Conservation (phyloP, 768 basidiomycete species). For the Hydnum rufescens region DNA sequence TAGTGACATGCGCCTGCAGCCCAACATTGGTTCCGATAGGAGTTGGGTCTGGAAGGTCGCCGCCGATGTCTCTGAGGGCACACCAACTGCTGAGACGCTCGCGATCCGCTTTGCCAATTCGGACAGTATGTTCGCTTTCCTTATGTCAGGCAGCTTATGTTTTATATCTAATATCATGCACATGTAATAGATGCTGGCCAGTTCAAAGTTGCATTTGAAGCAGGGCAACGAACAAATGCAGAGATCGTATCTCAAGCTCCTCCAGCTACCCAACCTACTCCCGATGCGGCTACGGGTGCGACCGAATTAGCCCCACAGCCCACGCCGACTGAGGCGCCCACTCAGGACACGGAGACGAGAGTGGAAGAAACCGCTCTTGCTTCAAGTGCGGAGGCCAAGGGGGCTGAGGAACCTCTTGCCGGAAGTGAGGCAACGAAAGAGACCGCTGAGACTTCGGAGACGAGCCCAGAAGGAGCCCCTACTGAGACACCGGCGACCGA, state of each 20-base stretch:
- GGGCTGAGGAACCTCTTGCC: too few species aligned
- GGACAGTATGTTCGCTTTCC: slow-evolving; percentile 38
- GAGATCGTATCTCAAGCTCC: slow-evolving; percentile 7
- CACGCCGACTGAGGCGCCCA: too few species aligned
- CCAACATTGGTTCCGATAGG: slow-evolving; percentile 96
- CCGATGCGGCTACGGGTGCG: background rate
- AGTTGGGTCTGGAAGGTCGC: slow-evolving; percentile 98
- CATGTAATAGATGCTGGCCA: slow-evolving; percentile 43
- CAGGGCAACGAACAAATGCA: slow-evolving; percentile 54
- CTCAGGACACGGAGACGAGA: too few species aligned
- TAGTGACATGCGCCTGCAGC: slow-evolving; percentile 80
- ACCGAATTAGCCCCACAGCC: too few species aligned
- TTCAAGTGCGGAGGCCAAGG: too few species aligned
- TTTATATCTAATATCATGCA: background rate
- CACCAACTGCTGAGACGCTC: slow-evolving; percentile 82
- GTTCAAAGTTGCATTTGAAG: slow-evolving; percentile 82
- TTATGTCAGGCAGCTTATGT: slow-evolving; percentile 6
- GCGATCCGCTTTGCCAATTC: slow-evolving; percentile 96
- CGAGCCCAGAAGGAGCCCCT: too few species aligned
- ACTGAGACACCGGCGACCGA: too few species aligned
- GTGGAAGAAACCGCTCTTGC: too few species aligned
- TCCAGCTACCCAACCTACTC: background rate
- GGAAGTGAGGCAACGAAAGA: too few species aligned
- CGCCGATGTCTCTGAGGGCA: slow-evolving; percentile 84
- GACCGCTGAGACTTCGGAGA: too few species aligned